These are phyloP conservation scores for Penicillium subrubescens DNA, from an alignment of 495 filamentous ascomycete genomes.

Conservation along the genomic window DNA sequence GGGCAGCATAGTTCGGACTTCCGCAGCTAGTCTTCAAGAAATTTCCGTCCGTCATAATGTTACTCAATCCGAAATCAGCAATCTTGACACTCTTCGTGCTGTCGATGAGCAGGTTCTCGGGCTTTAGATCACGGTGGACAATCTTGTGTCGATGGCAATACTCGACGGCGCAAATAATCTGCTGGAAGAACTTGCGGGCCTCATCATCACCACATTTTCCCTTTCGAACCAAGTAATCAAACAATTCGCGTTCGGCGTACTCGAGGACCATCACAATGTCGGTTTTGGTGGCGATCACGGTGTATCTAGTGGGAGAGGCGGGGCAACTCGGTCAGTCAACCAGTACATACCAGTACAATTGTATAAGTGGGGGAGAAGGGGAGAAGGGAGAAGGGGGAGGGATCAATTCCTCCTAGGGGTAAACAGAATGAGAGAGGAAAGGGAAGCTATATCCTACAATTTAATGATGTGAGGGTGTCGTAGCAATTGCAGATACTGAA, in stretches of 20 bases:
- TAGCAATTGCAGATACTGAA: slow-evolving; percentile 93
- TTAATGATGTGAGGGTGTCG: slow-evolving; percentile 99
- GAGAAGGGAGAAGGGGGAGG: background rate
- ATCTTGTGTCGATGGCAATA: slow-evolving; percentile 99
- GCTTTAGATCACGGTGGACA: slow-evolving; percentile 95
- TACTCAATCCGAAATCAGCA: slow-evolving; percentile 96
- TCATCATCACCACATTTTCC: slow-evolving; percentile 87
- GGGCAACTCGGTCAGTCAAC: slow-evolving; percentile 12
- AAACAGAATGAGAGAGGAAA: background rate
- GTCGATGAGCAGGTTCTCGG: slow-evolving; percentile 94
- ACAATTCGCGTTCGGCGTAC: slow-evolving; percentile 93
- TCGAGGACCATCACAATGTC: slow-evolving; percentile 99
- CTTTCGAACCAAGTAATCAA: slow-evolving; percentile 93
- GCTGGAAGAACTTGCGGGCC: slow-evolving; percentile 95
- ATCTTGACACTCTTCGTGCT: slow-evolving; percentile 97
- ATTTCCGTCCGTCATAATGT: slow-evolving; percentile 99
- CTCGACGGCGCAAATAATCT: slow-evolving; percentile 98
- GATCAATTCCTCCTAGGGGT: background rate
- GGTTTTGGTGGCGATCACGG: slow-evolving; percentile 87
- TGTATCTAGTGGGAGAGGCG: slow-evolving; percentile 63
- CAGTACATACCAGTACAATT: background rate
- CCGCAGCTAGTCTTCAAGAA: slow-evolving; percentile 98
- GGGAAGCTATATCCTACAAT: slow-evolving; percentile 60
- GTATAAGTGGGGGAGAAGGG: background rate
- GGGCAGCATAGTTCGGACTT: slow-evolving; percentile 96